Conservation (phyloP, 768 basidiomycete genomes). For the Trametes villosa region DNA sequence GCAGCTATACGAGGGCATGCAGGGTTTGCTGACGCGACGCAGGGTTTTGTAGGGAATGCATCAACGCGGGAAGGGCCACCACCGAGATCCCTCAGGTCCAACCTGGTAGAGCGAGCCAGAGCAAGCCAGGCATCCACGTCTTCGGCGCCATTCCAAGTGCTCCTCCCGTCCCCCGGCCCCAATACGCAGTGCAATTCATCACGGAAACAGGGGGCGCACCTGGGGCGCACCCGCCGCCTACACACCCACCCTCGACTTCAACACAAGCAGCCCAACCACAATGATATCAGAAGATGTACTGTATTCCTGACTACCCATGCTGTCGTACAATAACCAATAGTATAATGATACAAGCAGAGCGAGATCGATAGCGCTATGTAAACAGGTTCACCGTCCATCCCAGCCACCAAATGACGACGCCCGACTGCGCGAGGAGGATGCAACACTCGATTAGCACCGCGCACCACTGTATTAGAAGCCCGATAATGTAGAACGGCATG, state of each 20-base stretch:
- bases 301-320: background rate
- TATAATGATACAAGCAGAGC: constrained; percentile 21
- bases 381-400: constrained; percentile 68
- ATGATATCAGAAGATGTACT: background rate
- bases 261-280: background rate
- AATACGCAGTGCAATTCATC: background rate
- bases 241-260: background rate
- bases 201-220: background rate
- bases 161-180: background rate
- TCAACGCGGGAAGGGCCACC: constrained; percentile 53
- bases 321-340: constrained; percentile 13
- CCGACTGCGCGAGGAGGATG: constrained; percentile 60
- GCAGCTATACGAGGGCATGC: constrained; percentile 21
- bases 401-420: constrained; percentile 72
- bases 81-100: constrained; percentile 33
- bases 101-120: background rate
- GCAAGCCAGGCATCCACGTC: background rate
- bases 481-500: constrained; percentile 66
- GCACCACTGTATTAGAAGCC: constrained; percentile 68
- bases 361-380: constrained; percentile 34
- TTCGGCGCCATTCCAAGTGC: background rate
- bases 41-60: constrained; percentile 76
- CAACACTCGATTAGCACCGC: constrained; percentile 63
- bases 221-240: background rate
- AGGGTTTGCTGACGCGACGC: background rate